Evolutionary conservation across 2,329 filamentous ascomycete species (phyloP).

Genomic region (Verticillium nubilum): DNA sequence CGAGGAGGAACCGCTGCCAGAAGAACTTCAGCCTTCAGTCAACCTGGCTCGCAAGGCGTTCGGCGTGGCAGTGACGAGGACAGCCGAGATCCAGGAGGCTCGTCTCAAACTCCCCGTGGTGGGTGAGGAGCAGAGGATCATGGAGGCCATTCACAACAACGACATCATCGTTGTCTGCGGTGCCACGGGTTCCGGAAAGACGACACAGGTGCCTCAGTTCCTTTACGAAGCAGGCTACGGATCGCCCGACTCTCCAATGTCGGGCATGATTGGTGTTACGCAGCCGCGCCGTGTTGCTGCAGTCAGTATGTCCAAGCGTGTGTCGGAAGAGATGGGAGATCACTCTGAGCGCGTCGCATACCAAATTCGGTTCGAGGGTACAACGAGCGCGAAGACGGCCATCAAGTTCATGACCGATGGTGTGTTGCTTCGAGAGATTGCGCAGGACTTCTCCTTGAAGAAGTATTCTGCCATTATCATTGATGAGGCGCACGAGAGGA

Average conservation of each 20-base stretch:
- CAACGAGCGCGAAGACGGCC: slow-evolving; percentile 70
- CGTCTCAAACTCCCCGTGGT: slow-evolving; percentile 83
- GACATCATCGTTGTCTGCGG: slow-evolving; percentile 88
- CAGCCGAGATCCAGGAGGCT: slow-evolving; percentile 68
- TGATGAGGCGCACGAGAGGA: slow-evolving; percentile 95
- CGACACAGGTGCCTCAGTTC: slow-evolving; percentile 95
- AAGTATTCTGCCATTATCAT: slow-evolving; percentile 95
- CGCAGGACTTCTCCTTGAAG: slow-evolving; percentile 77
- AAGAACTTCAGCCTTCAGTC: slow-evolving; percentile 57
- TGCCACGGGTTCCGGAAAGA: slow-evolving; percentile 94
- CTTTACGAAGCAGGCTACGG: slow-evolving; percentile 92
- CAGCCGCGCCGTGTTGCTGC: slow-evolving; percentile 93
- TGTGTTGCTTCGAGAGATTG: slow-evolving; percentile 85
- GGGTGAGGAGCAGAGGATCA: slow-evolving; percentile 92
- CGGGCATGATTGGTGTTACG: slow-evolving; percentile 90
- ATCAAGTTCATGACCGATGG: slow-evolving; percentile 99
- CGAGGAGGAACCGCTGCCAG: slow-evolving; percentile 66
- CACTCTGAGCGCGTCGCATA: slow-evolving; percentile 78
- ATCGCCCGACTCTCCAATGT: slow-evolving; percentile 67
- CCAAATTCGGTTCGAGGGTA: slow-evolving; percentile 92
- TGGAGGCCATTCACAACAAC: slow-evolving; percentile 95
- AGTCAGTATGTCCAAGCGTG: slow-evolving; percentile 93
- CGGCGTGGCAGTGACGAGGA: slow-evolving; percentile 65
- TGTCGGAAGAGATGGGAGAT: slow-evolving; percentile 77
- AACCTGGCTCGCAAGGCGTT: slow-evolving; percentile 66